phyloP scores from a whole-genome alignment of 352 stramenopile genomes.

The Globisporangium megalacanthum region DNA sequence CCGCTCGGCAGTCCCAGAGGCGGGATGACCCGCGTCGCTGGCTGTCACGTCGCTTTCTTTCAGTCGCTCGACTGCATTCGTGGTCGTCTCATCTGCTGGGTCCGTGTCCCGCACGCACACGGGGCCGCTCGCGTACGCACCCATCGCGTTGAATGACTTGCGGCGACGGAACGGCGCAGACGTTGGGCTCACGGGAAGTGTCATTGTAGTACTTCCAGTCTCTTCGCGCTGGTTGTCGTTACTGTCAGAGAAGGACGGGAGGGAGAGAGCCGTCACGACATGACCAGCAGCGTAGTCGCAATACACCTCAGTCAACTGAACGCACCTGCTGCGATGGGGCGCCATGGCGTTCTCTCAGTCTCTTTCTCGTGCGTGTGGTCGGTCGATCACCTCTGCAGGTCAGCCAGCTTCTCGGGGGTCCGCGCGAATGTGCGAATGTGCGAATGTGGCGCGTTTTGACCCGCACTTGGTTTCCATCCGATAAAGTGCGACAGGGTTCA shows the following conservation, averaged over 20 bases:
- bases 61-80: not conserved
- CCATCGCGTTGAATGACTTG: slow-evolving; percentile 6
- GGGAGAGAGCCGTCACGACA: not conserved
- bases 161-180: slow-evolving; percentile 1
- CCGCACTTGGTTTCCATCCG: too few relatives aligned
- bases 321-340: slow-evolving; percentile 33
- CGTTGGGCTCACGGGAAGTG: not conserved
- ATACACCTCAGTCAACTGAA: not conserved
- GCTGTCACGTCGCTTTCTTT: slow-evolving; percentile 9
- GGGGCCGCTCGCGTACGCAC: slow-evolving; percentile 3
- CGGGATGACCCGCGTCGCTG: not conserved
- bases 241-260: not conserved
- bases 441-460: too few relatives aligned
- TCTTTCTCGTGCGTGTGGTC: too few relatives aligned
- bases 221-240: slow-evolving; percentile 13
- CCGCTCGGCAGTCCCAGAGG: slow-evolving; percentile 4
- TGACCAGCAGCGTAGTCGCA: too few relatives aligned
- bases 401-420: too few relatives aligned
- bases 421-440: too few relatives aligned
- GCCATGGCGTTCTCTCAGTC: slow-evolving; percentile 19
- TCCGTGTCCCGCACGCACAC: slow-evolving; percentile 5
- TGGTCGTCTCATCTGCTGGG: slow-evolving; percentile 1
- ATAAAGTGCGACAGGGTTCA: too few relatives aligned
- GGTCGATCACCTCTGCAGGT: too few relatives aligned
- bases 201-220: not conserved